Conservation (phyloP, 2,329 filamentous ascomycete genomes). For the Alternaria sp. region DNA sequence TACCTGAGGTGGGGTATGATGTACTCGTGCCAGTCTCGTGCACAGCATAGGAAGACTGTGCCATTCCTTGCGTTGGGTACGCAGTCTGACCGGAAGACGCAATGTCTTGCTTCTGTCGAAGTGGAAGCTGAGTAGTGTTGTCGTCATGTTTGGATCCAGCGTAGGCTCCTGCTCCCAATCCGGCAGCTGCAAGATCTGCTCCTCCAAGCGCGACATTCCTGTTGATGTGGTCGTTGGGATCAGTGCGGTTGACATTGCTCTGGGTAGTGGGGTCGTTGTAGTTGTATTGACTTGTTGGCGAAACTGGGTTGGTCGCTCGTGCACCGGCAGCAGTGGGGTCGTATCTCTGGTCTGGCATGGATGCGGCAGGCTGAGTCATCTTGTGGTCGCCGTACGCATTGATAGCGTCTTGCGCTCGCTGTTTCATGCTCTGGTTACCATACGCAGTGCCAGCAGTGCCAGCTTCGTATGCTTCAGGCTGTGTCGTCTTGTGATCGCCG, state of each 20-base stretch:
- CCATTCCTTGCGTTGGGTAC: constrained; percentile 1
- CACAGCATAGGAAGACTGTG: constrained; percentile 6
- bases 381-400: constrained; percentile 38
- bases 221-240: constrained; percentile 14
- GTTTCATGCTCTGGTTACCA: background rate
- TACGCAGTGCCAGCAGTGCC: background rate
- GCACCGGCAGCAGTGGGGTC: constrained; percentile 32
- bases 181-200: constrained; percentile 23
- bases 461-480: constrained; percentile 17
- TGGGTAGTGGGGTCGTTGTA: constrained; percentile 19
- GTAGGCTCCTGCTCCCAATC: constrained; percentile 20
- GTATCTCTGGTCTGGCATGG: constrained; percentile 42
- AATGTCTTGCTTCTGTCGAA: constrained; percentile 15
- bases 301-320: constrained; percentile 27
- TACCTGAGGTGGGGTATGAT: constrained; percentile 13
- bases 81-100: constrained; percentile 6
- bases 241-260: constrained; percentile 22
- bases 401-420: constrained; percentile 40
- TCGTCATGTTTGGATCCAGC: constrained; percentile 14
- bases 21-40: constrained; percentile 9
- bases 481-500: constrained; percentile 37
- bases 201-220: constrained; percentile 34
- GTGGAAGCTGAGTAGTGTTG: constrained; percentile 11
- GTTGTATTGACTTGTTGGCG: constrained; percentile 20
- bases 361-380: constrained; percentile 37